phyloP scores from a whole-genome alignment of 345 rosid species.

The Citrus reticulata region DNA sequence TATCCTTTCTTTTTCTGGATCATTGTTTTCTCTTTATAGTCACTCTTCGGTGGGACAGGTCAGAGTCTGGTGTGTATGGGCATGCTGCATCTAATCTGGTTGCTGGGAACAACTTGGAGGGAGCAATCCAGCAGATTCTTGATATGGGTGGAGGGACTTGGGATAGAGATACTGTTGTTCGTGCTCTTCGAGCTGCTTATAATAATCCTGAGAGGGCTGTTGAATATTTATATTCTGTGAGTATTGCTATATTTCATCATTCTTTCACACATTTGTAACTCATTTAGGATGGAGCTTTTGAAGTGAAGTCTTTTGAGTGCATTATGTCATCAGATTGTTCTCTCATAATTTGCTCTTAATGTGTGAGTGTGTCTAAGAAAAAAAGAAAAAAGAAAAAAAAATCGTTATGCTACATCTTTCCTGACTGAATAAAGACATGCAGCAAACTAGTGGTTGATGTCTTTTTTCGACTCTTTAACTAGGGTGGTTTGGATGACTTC shows the following conservation, averaged over 20 bases:
- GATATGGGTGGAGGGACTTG: slow-evolving; percentile 96
- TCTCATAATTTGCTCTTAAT: not conserved
- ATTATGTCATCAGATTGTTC: not conserved
- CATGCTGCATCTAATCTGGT: slow-evolving; percentile 89
- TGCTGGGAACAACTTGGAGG: slow-evolving; percentile 79
- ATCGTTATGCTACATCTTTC: not conserved
- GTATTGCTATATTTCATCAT: slow-evolving; percentile 14
- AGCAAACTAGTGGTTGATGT: not conserved
- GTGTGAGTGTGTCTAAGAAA: too few relatives aligned
- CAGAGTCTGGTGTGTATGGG: slow-evolving; percentile 55
- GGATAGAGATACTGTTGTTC: slow-evolving; percentile 84
- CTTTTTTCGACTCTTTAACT: not conserved
- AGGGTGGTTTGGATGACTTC: not conserved
- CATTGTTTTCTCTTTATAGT: not conserved
- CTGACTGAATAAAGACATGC: not conserved
- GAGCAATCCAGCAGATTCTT: slow-evolving; percentile 80
- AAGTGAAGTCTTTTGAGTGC: not conserved
- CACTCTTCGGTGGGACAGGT: slow-evolving; percentile 35
- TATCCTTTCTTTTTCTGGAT: not conserved
- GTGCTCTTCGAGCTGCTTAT: slow-evolving; percentile 91
- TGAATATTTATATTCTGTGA: slow-evolving; percentile 86
- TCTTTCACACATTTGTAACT: not conserved
- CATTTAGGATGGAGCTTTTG: too few relatives aligned
- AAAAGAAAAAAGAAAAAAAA: not conserved
- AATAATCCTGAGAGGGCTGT: slow-evolving; percentile 98